Base-by-base conservation (phyloP, 1,284 basidiomycete genomes). In the Heliocybe sulcata region DNA sequence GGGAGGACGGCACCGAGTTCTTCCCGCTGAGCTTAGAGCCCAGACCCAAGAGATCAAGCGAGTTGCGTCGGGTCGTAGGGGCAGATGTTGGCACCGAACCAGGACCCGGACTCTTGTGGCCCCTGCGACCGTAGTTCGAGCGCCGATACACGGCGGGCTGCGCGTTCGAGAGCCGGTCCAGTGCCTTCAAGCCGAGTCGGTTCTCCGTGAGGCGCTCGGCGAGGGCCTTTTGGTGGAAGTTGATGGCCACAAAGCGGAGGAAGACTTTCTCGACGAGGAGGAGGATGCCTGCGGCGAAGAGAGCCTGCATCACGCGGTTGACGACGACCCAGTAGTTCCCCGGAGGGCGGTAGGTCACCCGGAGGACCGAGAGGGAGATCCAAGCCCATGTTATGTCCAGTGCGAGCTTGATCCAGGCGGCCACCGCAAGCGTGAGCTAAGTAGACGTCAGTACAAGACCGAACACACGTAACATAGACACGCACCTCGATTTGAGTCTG, bases 191-290 rank as follows among this genome's bases (percentile, higher is more conserved):
- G 14, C 82, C 87, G 33, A 85, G 69, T 26, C 77, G 77, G 61
- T 90, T 90, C 65, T 89, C 87, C 2, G 74, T 72, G 20, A 90
- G 69, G 50, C 87, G 82, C 54, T 90, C 87, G 20, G 85, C 81
- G 26, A 90, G 77, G 4, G 87, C 87, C 59, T 80, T 85, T 59
- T 81, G 74, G 65, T 90, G 87, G 64, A 90, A 90, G 61, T 81
- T 84, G 69, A 89, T 89, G n/a, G 87, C 86, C 45, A 89, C 79
- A 59, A 85, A 83, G 60, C 82, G 84, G 27, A 90, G 67, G 65
- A 86, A 83, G 42, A 87, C 66, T 63, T 90, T 90, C 65, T 90
- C 87, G 9, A 72, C 76, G 3, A 90, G 76, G 8, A 90, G 65
- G 48, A 90, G 76, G 22, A 87, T 66, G 1, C 78, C 74, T 2